Evolutionary conservation across 2,329 filamentous ascomycete species (phyloP), one percentile per base, ranked within the genome.

Genomic region (Fusarium aywerte): DNA sequence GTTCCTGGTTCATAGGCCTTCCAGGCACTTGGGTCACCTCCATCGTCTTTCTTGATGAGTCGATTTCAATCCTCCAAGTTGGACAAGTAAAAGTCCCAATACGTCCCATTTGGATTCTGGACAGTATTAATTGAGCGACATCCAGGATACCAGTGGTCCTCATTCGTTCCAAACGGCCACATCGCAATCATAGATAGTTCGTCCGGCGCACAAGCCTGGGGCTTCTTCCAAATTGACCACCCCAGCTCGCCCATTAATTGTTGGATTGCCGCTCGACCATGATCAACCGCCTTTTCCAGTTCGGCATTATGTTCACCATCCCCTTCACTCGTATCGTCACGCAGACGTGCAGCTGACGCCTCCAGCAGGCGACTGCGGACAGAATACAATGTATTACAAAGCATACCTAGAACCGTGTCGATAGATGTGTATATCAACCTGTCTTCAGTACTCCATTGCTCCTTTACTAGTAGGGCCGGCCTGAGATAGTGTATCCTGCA

Each of bases 101-200:
- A 77, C 7, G 51, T 61, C 18, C 43, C 52, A 27, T 64, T 47
- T 5, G 48, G 45, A 4, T 43, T 15, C n/a, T 43, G 53, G 7
- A 76, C 79, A 7, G 70, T 54, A 5, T 72, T 59, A 3, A 74
- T 61, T 4, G 74, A 64, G n/a, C 72, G 71, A 21, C 77, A 79
- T 3, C 70, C 76, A 0, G 77, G 77, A 13, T 71, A 50, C 72
- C 74, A 80, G 68, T 88, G 85, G 70, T 90, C 87, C 25, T 86
- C 80, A 0, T 77, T 70, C 0, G 76, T 79, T 0, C 88, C 88
- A 73, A 83, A 79, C 0, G 88, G 88, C 87, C 87, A 90, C 71
- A 90, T 88, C 3, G 87, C 87, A n/a, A 89, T 79, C 43, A 86
- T 82, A 62, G 87, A 87, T 4, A 88, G 75, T 74, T 90, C 83